phyloP scores from a whole-genome alignment of 345 rosid species.

The Pugionium dolabratum region DNA sequence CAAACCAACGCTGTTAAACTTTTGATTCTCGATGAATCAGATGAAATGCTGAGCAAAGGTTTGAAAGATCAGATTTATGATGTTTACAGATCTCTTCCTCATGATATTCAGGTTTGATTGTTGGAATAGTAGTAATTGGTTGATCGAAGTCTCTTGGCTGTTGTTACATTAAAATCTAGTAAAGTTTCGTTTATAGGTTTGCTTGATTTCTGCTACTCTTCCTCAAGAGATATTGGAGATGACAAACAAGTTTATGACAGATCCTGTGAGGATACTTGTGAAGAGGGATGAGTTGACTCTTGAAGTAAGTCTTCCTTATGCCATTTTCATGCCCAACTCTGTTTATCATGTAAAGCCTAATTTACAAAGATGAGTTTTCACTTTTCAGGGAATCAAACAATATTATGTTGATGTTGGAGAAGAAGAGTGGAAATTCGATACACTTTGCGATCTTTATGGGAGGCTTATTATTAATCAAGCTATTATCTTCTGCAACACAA shows the following conservation, averaged over 20 bases:
- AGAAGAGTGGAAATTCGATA: slow-evolving; percentile 98
- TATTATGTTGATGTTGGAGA: slow-evolving; percentile 87
- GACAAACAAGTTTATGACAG: slow-evolving; percentile 89
- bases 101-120: slow-evolving; percentile 80
- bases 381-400: slow-evolving; percentile 78
- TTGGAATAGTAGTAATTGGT: not conserved
- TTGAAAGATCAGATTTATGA: slow-evolving; percentile 96
- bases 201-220: slow-evolving; percentile 92
- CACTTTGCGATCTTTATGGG: slow-evolving; percentile 90
- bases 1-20: slow-evolving; percentile 69
- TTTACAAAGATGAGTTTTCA: not conserved
- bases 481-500: slow-evolving; percentile 96
- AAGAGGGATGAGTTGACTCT: slow-evolving; percentile 91
- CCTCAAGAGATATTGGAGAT: slow-evolving; percentile 97
- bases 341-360: not conserved
- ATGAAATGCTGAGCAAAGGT: slow-evolving; percentile 98
- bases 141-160: not conserved
- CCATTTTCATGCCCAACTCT: not conserved
- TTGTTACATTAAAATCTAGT: not conserved
- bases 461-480: slow-evolving; percentile 89
- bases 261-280: slow-evolving; percentile 92
- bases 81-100: slow-evolving; percentile 89
- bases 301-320: slow-evolving; percentile 51
- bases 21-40: slow-evolving; percentile 73
- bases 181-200: slow-evolving; percentile 51